Conservation (phyloP, 2,329 filamentous ascomycete genomes). For the Huntiella abstrusa region DNA sequence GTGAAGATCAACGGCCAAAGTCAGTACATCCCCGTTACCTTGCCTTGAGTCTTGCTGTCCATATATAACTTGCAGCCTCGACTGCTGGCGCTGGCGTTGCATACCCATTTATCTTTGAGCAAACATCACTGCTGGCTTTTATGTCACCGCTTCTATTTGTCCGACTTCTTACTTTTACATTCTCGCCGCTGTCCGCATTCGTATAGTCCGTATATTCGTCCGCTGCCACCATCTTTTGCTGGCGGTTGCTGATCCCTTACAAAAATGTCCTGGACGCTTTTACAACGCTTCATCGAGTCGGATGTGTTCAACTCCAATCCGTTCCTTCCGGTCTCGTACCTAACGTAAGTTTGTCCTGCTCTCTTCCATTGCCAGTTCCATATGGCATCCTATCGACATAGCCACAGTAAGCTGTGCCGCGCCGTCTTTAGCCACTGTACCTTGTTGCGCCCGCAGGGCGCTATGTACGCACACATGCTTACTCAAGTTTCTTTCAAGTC, state of each 20-base stretch:
- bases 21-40: too few relatives aligned
- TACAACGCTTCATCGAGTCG: constrained; percentile 80
- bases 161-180: too few relatives aligned
- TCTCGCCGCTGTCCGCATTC: too few relatives aligned
- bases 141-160: neutral
- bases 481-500: constrained; percentile 29
- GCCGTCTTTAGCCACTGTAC: neutral
- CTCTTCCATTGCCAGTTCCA: neutral
- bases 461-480: constrained; percentile 1
- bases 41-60: too few relatives aligned
- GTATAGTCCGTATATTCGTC: neutral
- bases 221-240: neutral
- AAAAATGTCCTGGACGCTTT: constrained; percentile 65
- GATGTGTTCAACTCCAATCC: constrained; percentile 87
- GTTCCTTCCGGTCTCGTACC: constrained; percentile 72
- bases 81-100: too few relatives aligned
- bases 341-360: constrained; percentile 45
- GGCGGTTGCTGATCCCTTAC: neutral
- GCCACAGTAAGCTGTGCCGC: neutral
- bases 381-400: neutral
- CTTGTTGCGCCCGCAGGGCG: too few relatives aligned
- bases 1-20: too few relatives aligned
- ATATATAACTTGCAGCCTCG: too few relatives aligned
- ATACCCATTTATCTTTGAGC: too few relatives aligned
- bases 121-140: neutral